Evolutionary conservation across 805 yeast genomes (phyloP).

Genomic region (Candida tammaniensis): DNA sequence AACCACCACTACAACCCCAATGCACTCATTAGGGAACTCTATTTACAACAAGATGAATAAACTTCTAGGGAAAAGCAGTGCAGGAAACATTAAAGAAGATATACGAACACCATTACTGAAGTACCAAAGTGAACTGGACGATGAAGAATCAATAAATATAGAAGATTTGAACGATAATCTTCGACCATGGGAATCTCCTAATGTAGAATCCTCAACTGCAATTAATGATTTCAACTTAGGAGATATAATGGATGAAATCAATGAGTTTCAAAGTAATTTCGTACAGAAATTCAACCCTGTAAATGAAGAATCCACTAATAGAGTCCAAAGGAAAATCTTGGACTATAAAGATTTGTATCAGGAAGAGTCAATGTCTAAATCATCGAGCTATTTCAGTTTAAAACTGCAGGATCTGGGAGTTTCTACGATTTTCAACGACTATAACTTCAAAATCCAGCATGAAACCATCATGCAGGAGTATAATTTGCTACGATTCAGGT

Average conservation of each 20-base stretch:
- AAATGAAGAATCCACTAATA: constrained; percentile 10
- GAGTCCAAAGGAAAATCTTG: constrained; percentile 34
- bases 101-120: constrained; percentile 6
- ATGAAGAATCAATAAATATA: constrained; percentile 9
- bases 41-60: constrained; percentile 17
- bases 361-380: constrained; percentile 10
- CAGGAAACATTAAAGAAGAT: neutral
- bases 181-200: constrained; percentile 5
- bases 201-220: constrained; percentile 1
- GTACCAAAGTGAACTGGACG: constrained; percentile 26
- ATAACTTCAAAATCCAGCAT: constrained; percentile 32
- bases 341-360: constrained; percentile 30
- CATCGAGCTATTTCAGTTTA: constrained; percentile 10
- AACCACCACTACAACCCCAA: constrained; percentile 1
- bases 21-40: constrained; percentile 9
- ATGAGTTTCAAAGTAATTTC: constrained; percentile 30
- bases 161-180: neutral
- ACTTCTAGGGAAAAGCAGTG: constrained; percentile 4
- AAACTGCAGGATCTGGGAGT: constrained; percentile 3
- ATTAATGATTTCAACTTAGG: constrained; percentile 10
- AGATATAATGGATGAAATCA: constrained; percentile 24
- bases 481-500: constrained; percentile 35
- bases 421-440: constrained; percentile 8
- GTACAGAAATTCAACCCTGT: constrained; percentile 19
- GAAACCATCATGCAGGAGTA: constrained; percentile 36